Conservation (phyloP, 192 early-diverging fungal genomes). For the Mortierella claussenii region DNA sequence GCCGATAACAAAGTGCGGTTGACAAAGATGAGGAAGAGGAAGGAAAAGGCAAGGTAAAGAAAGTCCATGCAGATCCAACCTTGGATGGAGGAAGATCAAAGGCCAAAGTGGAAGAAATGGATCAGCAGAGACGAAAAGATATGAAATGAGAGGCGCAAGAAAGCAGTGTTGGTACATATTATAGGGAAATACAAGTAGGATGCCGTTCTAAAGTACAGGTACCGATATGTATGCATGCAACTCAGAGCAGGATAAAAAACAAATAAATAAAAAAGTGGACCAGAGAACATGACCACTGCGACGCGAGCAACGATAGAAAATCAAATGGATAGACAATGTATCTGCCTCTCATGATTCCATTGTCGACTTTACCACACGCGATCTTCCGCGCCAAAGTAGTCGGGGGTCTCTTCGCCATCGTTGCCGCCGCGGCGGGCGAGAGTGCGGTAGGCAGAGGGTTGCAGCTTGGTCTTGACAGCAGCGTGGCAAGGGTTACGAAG, state of each 20-base stretch:
- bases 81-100: no score
- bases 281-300: background rate
- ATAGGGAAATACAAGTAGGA: no score
- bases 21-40: no score
- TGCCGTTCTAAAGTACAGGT: no score
- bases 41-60: no score
- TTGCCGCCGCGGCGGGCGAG: slow-evolving; percentile 13
- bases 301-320: background rate
- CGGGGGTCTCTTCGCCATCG: slow-evolving; percentile 30
- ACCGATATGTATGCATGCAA: no score
- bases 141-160: no score
- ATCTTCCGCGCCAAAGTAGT: slow-evolving; percentile 47
- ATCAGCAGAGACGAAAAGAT: no score
- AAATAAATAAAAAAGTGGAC: background rate
- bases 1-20: no score
- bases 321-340: background rate
- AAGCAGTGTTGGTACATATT: no score
- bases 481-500: slow-evolving; percentile 50
- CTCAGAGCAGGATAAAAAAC: slow-evolving; percentile 2
- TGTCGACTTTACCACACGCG: slow-evolving; percentile 44
- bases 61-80: no score
- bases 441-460: slow-evolving; percentile 30
- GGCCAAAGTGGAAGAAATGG: no score
- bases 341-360: background rate
- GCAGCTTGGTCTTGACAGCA: slow-evolving; percentile 48